Conservation (phyloP, 106 monocot species). For the Allium fistulosum region DNA sequence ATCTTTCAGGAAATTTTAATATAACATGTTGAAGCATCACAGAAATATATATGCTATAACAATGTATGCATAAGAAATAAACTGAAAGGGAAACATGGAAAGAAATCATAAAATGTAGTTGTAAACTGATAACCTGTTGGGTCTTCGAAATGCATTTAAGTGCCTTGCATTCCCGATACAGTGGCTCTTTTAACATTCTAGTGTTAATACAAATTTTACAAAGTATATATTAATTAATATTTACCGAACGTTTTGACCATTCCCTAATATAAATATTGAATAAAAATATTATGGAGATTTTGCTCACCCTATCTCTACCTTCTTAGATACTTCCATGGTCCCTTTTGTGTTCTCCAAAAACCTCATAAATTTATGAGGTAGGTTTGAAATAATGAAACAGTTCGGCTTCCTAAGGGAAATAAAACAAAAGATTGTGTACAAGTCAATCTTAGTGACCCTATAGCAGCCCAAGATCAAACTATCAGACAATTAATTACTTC, state of each 20-base stretch:
- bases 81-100: neutral
- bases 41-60: slow-evolving; percentile 79
- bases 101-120: neutral
- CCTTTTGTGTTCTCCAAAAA: slow-evolving; percentile 84
- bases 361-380: slow-evolving; percentile 24
- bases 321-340: slow-evolving; percentile 87
- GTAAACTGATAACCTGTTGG: slow-evolving; percentile 49
- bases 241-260: too few species aligned
- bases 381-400: too few species aligned
- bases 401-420: neutral
- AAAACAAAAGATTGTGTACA: slow-evolving; percentile 25
- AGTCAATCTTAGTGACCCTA: slow-evolving; percentile 83
- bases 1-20: slow-evolving; percentile 65
- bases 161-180: too few species aligned
- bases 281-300: neutral
- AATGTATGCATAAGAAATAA: neutral
- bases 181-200: too few species aligned
- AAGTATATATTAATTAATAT: too few species aligned
- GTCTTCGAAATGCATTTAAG: slow-evolving; percentile 88
- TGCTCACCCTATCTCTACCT: slow-evolving; percentile 73
- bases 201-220: too few species aligned
- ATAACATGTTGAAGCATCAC: slow-evolving; percentile 88
- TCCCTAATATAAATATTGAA: too few species aligned
- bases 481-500: slow-evolving; percentile 39
- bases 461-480: slow-evolving; percentile 95